Conservation (phyloP, 805 yeast genomes). For the Ogataea wickerhamii region DNA sequence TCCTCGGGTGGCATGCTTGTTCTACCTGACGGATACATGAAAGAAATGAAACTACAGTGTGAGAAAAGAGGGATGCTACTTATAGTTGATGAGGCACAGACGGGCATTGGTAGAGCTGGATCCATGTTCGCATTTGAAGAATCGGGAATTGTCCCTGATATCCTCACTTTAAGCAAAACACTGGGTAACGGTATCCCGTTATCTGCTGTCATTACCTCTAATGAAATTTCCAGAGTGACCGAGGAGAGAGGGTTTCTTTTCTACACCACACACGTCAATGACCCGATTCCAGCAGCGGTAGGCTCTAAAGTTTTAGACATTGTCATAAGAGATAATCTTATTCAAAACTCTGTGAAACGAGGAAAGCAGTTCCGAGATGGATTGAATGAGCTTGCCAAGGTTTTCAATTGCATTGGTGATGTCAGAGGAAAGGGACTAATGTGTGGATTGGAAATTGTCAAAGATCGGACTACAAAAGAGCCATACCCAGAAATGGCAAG, state of each 20-base stretch:
- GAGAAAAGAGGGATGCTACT: conserved; percentile 42
- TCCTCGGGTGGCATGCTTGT: conserved; percentile 52
- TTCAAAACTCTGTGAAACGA: conserved; percentile 24
- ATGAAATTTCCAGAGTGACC: conserved; percentile 24
- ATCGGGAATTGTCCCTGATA: conserved; percentile 32
- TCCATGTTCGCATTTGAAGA: conserved; percentile 39
- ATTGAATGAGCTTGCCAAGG: conserved; percentile 20
- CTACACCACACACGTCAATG: conserved; percentile 31
- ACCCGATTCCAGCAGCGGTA: conserved; percentile 30
- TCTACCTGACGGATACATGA: conserved; percentile 32
- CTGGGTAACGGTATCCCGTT: conserved; percentile 33
- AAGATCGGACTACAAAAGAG: conserved; percentile 41
- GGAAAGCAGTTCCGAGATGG: conserved; percentile 26
- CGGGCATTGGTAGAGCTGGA: conserved; percentile 54
- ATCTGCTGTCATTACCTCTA: conserved; percentile 29
- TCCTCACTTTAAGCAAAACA: conserved; percentile 31
- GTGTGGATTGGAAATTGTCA: conserved; percentile 49
- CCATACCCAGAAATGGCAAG: conserved; percentile 33
- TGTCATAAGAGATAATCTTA: conserved; percentile 26
- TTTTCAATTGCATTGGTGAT: conserved; percentile 39
- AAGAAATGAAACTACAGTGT: conserved; percentile 26
- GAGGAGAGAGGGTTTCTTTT: conserved; percentile 22
- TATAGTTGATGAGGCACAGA: conserved; percentile 54
- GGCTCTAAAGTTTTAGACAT: conserved; percentile 31
- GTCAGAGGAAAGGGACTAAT: conserved; percentile 51